Percentiles rank a stretch among this genome's conserved stretches.
Conservation (phyloP, 371 early-diverging fungal genomes). For the Lichtheimia hyalospora region DNA sequence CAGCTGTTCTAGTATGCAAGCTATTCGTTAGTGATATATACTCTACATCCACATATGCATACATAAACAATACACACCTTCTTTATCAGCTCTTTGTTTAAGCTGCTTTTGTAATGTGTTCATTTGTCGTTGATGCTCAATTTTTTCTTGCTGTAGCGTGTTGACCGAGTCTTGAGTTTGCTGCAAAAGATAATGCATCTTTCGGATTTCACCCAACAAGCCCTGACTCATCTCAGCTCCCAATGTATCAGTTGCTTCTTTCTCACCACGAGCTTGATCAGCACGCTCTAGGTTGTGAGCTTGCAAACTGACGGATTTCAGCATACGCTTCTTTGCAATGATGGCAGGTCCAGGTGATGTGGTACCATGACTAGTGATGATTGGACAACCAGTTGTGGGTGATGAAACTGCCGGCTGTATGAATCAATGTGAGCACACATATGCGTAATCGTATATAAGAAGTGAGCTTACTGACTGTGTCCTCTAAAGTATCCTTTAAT, state of each 20-base stretch:
- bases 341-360: too few relatives aligned
- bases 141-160: conserved; percentile 52
- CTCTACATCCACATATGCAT: neutral
- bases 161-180: conserved; percentile 54
- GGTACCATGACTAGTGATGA: too few relatives aligned
- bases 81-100: conserved; percentile 44
- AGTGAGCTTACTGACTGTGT: too few relatives aligned
- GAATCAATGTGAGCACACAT: too few relatives aligned
- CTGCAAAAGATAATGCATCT: conserved; percentile 40
- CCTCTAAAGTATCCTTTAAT: too few relatives aligned
- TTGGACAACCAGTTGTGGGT: too few relatives aligned
- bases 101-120: conserved; percentile 54
- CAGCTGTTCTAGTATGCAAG: conserved; percentile 18
- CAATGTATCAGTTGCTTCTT: conserved; percentile 23
- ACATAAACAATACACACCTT: conserved; percentile 31
- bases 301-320: conserved; percentile 2
- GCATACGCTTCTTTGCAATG: neutral
- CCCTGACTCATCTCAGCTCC: conserved; percentile 45
- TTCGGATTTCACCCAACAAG: conserved; percentile 37
- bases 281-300: neutral
- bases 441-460: too few relatives aligned
- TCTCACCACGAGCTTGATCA: neutral
- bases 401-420: too few relatives aligned
- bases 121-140: conserved; percentile 53
- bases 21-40: neutral